Evolutionary conservation across 169 alveolate genomes (phyloP), one percentile per base, ranked within the genome.

Genomic region (Eimeria sp.): DNA sequence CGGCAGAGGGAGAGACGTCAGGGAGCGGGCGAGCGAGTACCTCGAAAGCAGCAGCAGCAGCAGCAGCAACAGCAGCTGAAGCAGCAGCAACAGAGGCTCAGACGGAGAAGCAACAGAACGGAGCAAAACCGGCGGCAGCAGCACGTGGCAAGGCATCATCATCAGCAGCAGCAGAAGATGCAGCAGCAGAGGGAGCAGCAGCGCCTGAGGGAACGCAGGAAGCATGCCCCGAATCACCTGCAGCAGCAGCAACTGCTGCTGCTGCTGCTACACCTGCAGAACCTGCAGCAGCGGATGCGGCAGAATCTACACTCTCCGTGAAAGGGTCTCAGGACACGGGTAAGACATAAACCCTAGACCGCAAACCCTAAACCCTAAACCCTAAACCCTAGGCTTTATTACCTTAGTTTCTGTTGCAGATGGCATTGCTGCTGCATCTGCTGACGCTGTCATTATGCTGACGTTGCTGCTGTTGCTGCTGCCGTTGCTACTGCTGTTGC

Each of bases 81-180:
- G 87, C 58, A 76, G 87, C 87, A 76, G 87, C 87, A 76, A 27
- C 87, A 20, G 63, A 47, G 34, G 61, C 49, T 30, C 65, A 34
- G 34, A 5, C 63, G 57, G 61, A 76, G 65, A n/a, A 47, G 61
- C n/a, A 76, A 63, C 49, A 76, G 57, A 34, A 34, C 40, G 61
- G 51, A 51, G 75, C 25, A 25, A 65, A 16, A 25, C 73, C 91
- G 58, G n/a, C 73, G 73, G 75, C 63, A 49, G 65, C 88, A 43
- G 61, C 88, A 43, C 61, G 61, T 5, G 67, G 57, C 88, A n/a
- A 45, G 57, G 51, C 88, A 25, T 61, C 88, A 43, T 65, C 88
- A 25, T 43, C 61, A 49, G 65, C 88, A 49, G 45, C 63, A 43
- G 18, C 63, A 27, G 30, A 30, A 43, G 86, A 34, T 18, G n/a